Conservation (phyloP, 768 basidiomycete species). For the Tylopilus sp. region DNA sequence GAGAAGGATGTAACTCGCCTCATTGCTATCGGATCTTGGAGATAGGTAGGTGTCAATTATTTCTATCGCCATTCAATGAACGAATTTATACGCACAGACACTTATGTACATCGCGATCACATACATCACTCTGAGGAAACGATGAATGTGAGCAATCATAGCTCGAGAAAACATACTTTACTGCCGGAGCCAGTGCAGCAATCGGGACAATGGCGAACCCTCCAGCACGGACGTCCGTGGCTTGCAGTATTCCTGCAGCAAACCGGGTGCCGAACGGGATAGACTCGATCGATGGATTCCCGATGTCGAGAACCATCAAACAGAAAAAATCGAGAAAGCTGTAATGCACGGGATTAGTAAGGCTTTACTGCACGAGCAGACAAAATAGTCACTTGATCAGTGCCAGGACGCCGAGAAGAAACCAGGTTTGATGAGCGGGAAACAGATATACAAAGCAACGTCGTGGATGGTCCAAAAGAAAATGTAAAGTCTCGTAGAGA, state of each 20-base stretch:
- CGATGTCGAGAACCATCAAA: conserved; percentile 87
- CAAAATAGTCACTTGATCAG: conserved; percentile 52
- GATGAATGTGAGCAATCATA: neutral
- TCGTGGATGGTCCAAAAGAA: conserved; percentile 92
- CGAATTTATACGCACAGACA: conserved; percentile 53
- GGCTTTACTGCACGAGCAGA: neutral
- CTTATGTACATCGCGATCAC: conserved; percentile 94
- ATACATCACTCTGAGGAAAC: conserved; percentile 62
- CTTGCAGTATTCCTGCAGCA: conserved; percentile 74
- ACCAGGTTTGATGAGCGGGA: conserved; percentile 93
- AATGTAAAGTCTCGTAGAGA: conserved; percentile 75
- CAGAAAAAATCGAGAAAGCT: conserved; percentile 85
- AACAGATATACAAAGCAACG: conserved; percentile 90
- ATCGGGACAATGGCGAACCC: conserved; percentile 82
- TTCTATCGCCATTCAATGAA: neutral
- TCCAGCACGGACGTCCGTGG: conserved; percentile 76
- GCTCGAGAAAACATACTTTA: conserved; percentile 57
- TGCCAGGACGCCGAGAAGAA: conserved; percentile 68
- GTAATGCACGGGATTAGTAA: neutral
- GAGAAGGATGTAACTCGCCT: conserved; percentile 41
- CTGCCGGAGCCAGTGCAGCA: conserved; percentile 77
- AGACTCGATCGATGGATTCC: conserved; percentile 60
- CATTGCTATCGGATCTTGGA: conserved; percentile 72
- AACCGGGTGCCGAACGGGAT: conserved; percentile 73
- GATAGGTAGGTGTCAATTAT: conserved; percentile 3